A percentile compares a stretch with the other conserved stretches of the same genome.
Conservation (phyloP, 2,329 filamentous ascomycete species). For the Penicillium verrucosum region DNA sequence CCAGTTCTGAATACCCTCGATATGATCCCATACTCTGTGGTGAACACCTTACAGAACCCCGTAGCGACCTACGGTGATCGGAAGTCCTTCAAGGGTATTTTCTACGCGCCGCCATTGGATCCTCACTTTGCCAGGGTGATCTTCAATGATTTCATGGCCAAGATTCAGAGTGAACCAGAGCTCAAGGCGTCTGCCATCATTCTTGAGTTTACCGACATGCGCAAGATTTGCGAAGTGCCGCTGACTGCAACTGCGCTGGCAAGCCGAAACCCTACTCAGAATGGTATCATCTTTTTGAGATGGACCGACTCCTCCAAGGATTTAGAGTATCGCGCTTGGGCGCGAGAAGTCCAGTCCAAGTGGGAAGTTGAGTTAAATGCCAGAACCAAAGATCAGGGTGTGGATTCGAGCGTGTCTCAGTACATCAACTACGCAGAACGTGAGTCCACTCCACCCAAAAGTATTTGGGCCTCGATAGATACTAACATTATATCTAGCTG, state of each 20-base stretch:
- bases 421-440: slow-evolving; percentile 39
- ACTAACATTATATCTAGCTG: slow-evolving; percentile 24
- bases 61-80: slow-evolving; percentile 41
- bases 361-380: slow-evolving; percentile 27
- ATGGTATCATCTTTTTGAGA: slow-evolving; percentile 41
- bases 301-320: slow-evolving; percentile 45
- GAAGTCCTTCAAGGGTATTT: slow-evolving; percentile 45
- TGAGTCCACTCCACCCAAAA: slow-evolving; percentile 15
- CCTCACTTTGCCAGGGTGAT: slow-evolving; percentile 32
- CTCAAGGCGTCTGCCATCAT: slow-evolving; percentile 33
- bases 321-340: slow-evolving; percentile 38
- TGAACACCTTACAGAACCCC: slow-evolving; percentile 42
- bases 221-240: slow-evolving; percentile 38
- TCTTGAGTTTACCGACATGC: slow-evolving; percentile 45
- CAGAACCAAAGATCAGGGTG: neutral
- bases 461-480: neutral
- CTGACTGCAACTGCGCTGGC: slow-evolving; percentile 45
- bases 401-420: slow-evolving; percentile 26
- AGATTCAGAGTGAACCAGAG: slow-evolving; percentile 28
- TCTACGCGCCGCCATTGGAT: slow-evolving; percentile 44
- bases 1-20: slow-evolving; percentile 38
- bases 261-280: slow-evolving; percentile 46
- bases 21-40: slow-evolving; percentile 42
- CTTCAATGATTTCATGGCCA: slow-evolving; percentile 31
- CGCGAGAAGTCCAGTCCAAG: slow-evolving; percentile 31